Evolutionary conservation across 495 filamentous ascomycete genomes (phyloP).

Genomic region (Trichoderma virens): DNA sequence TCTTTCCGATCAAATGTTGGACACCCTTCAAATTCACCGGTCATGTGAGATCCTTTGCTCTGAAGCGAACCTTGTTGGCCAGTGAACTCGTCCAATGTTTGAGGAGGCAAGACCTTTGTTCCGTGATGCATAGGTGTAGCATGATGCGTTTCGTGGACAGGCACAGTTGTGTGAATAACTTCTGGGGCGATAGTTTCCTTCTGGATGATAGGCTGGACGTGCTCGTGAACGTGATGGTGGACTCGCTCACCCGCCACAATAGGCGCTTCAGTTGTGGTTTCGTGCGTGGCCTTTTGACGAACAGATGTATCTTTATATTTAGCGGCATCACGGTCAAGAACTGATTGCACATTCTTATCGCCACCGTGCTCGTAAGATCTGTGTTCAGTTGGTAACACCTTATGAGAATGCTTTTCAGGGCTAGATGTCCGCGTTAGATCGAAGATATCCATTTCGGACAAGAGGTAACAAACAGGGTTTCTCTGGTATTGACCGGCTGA

Average conservation of each 20-base stretch:
- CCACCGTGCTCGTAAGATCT: slow-evolving; percentile 49
- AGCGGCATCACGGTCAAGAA: slow-evolving; percentile 38
- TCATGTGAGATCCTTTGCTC: background rate
- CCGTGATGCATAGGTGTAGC: slow-evolving; percentile 52
- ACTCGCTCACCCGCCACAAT: slow-evolving; percentile 52
- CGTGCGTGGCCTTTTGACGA: slow-evolving; percentile 34
- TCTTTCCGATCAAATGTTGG: background rate
- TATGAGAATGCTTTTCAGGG: slow-evolving; percentile 41
- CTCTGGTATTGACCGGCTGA: slow-evolving; percentile 41
- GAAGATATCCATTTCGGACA: too few relatives aligned
- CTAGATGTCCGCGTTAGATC: background rate
- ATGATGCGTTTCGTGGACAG: slow-evolving; percentile 58
- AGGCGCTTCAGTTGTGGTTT: slow-evolving; percentile 35
- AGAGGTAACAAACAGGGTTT: slow-evolving; percentile 23
- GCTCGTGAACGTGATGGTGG: slow-evolving; percentile 57
- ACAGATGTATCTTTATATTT: slow-evolving; percentile 42
- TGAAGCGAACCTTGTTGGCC: slow-evolving; percentile 10
- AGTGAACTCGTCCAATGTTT: slow-evolving; percentile 50
- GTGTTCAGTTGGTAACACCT: slow-evolving; percentile 44
- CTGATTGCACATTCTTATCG: slow-evolving; percentile 30
- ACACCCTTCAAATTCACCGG: background rate
- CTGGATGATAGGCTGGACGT: slow-evolving; percentile 57
- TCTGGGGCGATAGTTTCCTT: slow-evolving; percentile 58
- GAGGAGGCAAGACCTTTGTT: slow-evolving; percentile 48
- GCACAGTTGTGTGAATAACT: slow-evolving; percentile 60